Percentiles rank a stretch among this genome's conserved stretches.
phyloP scores from a whole-genome alignment of 768 basidiomycete species.

The Cystobasidiopsis lactophilus region DNA sequence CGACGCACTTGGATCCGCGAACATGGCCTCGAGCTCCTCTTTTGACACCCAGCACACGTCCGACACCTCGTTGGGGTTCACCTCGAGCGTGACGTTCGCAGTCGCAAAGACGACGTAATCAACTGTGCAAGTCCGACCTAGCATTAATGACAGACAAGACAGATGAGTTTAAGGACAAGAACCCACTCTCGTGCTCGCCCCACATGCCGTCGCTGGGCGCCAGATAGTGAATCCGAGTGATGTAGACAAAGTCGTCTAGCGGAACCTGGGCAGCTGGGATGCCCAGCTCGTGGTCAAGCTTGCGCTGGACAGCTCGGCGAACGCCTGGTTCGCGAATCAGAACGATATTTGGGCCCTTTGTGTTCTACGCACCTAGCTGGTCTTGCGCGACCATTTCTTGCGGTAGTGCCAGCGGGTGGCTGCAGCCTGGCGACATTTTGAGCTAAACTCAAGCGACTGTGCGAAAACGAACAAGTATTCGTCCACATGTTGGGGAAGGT shows the following conservation, averaged over 20 bases:
- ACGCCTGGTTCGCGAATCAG: constrained; percentile 36
- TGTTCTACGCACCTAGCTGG: constrained; percentile 30
- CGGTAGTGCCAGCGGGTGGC: constrained; percentile 8
- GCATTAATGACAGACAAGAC: too few relatives aligned
- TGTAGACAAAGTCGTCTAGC: constrained; percentile 68
- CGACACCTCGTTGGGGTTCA: constrained; percentile 77
- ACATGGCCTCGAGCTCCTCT: constrained; percentile 74
- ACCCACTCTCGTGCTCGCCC: constrained; percentile 92
- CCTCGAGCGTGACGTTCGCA: constrained; percentile 54
- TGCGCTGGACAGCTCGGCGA: constrained; percentile 70
- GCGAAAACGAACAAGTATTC: constrained; percentile 73
- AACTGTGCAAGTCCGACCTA: too few relatives aligned
- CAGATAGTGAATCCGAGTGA: constrained; percentile 91
- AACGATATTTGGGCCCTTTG: not conserved
- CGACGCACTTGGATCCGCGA: constrained; percentile 45
- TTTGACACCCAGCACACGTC: constrained; percentile 79
- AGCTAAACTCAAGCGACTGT: constrained; percentile 30
- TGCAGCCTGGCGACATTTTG: not conserved
- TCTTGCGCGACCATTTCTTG: constrained; percentile 59
- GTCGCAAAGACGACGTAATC: constrained; percentile 95
- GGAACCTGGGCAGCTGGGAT: constrained; percentile 60
- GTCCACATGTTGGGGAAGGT: constrained; percentile 99
- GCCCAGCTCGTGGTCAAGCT: constrained; percentile 89
- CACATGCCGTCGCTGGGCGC: constrained; percentile 78
- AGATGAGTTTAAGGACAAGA: not conserved